A percentile compares a stretch with the other conserved stretches of the same genome.
phyloP scores from a whole-genome alignment of 306 rosid species.

The Gastrolobium villosum region DNA sequence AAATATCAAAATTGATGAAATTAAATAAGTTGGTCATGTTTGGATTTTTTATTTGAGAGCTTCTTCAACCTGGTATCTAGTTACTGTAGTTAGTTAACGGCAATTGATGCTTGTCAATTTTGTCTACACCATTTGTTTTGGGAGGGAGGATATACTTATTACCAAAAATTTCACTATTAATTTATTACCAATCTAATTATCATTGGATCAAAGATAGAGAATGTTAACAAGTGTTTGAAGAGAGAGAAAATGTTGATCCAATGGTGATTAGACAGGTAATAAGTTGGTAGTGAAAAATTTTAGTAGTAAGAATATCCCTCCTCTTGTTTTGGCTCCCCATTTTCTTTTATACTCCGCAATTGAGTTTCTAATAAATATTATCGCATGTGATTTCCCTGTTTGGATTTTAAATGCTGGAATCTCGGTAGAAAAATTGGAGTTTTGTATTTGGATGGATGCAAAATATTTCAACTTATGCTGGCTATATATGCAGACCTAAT shows the following conservation, averaged over 20 bases:
- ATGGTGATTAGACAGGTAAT: too few relatives aligned
- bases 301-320: too few relatives aligned
- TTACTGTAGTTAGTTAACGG: conserved; percentile 28
- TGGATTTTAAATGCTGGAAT: background rate
- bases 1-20: conserved; percentile 39
- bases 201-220: too few relatives aligned
- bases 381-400: background rate
- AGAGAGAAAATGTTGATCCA: too few relatives aligned
- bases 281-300: too few relatives aligned
- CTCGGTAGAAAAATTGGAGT: background rate
- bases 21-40: conserved; percentile 61
- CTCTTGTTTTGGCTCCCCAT: background rate
- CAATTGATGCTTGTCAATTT: conserved; percentile 32
- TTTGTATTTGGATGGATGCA: conserved; percentile 5
- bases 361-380: conserved; percentile 3
- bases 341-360: conserved; percentile 6
- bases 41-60: conserved; percentile 35
- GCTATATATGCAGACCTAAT: too few relatives aligned
- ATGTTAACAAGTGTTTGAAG: too few relatives aligned
- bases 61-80: conserved; percentile 37
- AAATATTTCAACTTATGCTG: background rate
- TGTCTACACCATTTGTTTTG: background rate
- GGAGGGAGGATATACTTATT: too few relatives aligned
- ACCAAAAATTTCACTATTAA: too few relatives aligned
- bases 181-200: too few relatives aligned